Evolutionary conservation across 2,329 filamentous ascomycete genomes (phyloP).

Genomic region (Talaromyces sp.): DNA sequence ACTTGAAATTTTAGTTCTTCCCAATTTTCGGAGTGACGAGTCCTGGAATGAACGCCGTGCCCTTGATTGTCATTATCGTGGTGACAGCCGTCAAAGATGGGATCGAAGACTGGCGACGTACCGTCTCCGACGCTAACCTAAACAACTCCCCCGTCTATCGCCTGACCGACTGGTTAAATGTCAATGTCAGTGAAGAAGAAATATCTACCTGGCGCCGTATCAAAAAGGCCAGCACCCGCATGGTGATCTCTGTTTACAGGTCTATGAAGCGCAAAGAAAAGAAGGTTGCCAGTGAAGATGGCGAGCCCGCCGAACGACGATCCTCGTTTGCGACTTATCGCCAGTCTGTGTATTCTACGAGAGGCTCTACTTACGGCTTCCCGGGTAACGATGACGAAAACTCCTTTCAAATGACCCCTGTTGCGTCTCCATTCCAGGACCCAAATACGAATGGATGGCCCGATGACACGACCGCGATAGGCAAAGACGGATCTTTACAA

Average conservation of each 20-base stretch:
- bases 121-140: conserved; percentile 81
- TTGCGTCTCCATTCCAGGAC: conserved; percentile 69
- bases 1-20: conserved; percentile 63
- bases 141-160: conserved; percentile 96
- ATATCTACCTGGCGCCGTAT: conserved; percentile 78
- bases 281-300: conserved; percentile 25
- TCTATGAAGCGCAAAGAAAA: conserved; percentile 47
- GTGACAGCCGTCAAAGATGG: conserved; percentile 92
- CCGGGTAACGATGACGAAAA: conserved; percentile 35
- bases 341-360: conserved; percentile 50
- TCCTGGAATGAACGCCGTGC: conserved; percentile 82
- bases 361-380: conserved; percentile 42
- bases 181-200: conserved; percentile 84
- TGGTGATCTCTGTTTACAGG: conserved; percentile 50
- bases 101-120: conserved; percentile 90
- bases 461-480: conserved; percentile 16
- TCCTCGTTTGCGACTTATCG: conserved; percentile 56
- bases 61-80: conserved; percentile 83
- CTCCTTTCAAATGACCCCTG: conserved; percentile 92
- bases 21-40: conserved; percentile 91
- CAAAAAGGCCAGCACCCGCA: conserved; percentile 78
- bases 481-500: conserved; percentile 27
- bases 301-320: conserved; percentile 39
- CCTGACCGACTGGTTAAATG: conserved; percentile 81
- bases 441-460: conserved; percentile 39